Evolutionary conservation across 1,284 basidiomycete genomes (phyloP), one percentile per base, ranked within the genome.

Genomic region (Ustilago vetiveriae): DNA sequence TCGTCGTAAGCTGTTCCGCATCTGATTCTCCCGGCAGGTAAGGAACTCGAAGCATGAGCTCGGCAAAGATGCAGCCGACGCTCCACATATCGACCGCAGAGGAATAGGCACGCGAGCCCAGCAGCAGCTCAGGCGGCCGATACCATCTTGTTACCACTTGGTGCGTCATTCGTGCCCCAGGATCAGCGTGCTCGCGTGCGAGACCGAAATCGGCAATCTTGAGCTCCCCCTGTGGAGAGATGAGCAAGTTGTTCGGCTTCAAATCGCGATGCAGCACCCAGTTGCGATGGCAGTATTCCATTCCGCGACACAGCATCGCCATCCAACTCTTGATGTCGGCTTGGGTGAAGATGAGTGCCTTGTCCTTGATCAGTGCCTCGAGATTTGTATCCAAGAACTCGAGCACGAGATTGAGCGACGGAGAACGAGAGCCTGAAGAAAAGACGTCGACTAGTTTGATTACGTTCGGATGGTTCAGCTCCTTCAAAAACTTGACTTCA

Each of bases 171-270:
- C 92, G 91, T 76, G 90, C 89, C 1, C 90, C 91, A 22, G 94
- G 92, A 78, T 95, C 93, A 30, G 90, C 90, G 82, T 91, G 95
- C 84, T 98, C 96, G 66, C 96, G 86, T 22, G 96, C 96, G 8
- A 99, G 87, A 87, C 96, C 96, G 82, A 99, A 99, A 88, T 99
- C 96, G 22, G 96, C 96, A 65, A 99, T 88, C 83, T 98, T 99
- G 66, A 98, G 89, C 55, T 92, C 89, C 0, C 96, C 96, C 45
- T 91, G 87, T 0, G 90, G 88, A 0, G 92, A 88, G 54, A 98
- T 92, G 72, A 99, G 88, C 85, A 99, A 87, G 84, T 99, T 99
- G 84, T 98, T 98, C 4, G 96, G 95, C 83, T 99, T 98, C 74
- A 99, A 83, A 86, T 99, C 96, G 52, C 96, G 88, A 84, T 99